Conservation (phyloP, 2,329 filamentous ascomycete genomes). For the Calonectria hongkongensis region DNA sequence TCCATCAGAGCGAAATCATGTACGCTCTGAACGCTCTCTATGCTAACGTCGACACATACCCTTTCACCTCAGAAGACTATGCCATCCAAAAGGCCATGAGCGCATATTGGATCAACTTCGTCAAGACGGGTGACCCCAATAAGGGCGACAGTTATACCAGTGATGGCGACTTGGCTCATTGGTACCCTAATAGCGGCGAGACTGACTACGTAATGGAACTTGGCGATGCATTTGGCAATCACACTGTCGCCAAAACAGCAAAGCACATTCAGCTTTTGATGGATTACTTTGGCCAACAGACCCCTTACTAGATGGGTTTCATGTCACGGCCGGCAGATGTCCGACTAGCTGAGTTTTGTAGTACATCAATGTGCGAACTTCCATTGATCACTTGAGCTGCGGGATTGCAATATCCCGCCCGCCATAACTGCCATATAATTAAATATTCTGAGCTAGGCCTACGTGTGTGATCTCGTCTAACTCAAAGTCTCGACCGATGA, state of each 20-base stretch:
- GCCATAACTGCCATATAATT: no score
- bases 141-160: slow-evolving; percentile 6
- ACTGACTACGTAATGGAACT: slow-evolving; percentile 26
- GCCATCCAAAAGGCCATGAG: slow-evolving; percentile 21
- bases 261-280: background rate
- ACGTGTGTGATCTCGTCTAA: no score
- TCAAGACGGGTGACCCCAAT: slow-evolving; percentile 27
- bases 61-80: slow-evolving; percentile 20
- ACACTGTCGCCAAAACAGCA: background rate
- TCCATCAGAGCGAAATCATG: slow-evolving; percentile 36
- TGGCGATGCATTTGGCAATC: slow-evolving; percentile 25
- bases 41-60: slow-evolving; percentile 18
- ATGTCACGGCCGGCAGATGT: no score
- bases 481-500: no score
- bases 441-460: no score
- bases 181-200: slow-evolving; percentile 20
- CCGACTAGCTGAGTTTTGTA: no score
- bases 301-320: slow-evolving; percentile 1
- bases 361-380: no score
- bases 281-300: slow-evolving; percentile 24
- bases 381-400: no score
- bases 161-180: slow-evolving; percentile 6
- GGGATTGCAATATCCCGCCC: no score
- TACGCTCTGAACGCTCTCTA: slow-evolving; percentile 29
- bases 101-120: slow-evolving; percentile 34